These are phyloP conservation scores for Hypoxylon intermedium DNA, from an alignment of 495 filamentous ascomycete genomes.

Conservation along the genomic window DNA sequence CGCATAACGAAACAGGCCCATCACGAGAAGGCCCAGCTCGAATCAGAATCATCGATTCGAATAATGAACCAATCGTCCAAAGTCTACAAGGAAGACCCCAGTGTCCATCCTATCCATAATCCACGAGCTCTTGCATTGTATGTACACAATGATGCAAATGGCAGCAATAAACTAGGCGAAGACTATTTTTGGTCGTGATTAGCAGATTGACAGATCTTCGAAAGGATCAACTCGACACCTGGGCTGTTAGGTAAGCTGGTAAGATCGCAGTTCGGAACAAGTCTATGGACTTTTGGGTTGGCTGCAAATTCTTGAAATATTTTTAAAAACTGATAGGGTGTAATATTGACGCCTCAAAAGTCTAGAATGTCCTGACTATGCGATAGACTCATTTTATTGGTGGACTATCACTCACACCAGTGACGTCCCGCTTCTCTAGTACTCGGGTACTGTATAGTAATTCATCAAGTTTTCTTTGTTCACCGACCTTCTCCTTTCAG, in stretches of 20 bases:
- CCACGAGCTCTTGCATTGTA: no score
- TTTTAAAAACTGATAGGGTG: not conserved
- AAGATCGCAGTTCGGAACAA: slow-evolving; percentile 9
- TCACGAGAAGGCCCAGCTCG: slow-evolving; percentile 7
- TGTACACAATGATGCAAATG: no score
- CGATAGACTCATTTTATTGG: slow-evolving; percentile 10
- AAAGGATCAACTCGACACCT: no score
- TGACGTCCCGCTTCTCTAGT: no score
- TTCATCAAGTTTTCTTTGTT: slow-evolving; percentile 3
- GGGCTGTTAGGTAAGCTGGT: not conserved
- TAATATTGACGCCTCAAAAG: not conserved
- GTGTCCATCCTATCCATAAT: no score
- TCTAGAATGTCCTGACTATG: not conserved
- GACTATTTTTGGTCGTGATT: no score
- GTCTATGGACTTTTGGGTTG: not conserved
- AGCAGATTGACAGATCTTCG: no score
- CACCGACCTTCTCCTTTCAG: slow-evolving; percentile 37
- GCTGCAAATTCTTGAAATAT: not conserved
- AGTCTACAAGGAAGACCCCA: not conserved
- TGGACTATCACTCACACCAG: slow-evolving; percentile 8
- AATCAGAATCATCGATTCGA: slow-evolving; percentile 17
- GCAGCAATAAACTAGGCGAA: no score
- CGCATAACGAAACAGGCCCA: slow-evolving; percentile 21
- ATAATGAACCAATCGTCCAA: not conserved
- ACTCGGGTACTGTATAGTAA: no score